Base-by-base conservation (phyloP, 1,284 basidiomycete genomes). In the Termitomyces sp. region DNA sequence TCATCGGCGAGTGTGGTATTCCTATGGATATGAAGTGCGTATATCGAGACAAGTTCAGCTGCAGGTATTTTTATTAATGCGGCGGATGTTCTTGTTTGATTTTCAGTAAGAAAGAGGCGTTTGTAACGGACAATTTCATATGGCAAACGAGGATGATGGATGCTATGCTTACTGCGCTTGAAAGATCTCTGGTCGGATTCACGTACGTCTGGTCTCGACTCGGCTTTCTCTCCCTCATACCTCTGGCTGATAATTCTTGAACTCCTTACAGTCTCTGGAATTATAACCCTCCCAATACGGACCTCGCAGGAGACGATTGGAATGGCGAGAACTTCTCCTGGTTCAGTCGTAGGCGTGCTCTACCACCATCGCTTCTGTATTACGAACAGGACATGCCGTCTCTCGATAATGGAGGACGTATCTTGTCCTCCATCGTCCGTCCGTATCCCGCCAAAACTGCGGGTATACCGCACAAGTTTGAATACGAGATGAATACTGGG, bases 241-340 rank as follows among this genome's bases (percentile, higher is more conserved):
- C 15, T 28, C 6, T 17, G n/a, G n/a, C n/a, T n/a, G n/a, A n/a
- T n/a, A n/a, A n/a, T n/a, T n/a, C n/a, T 2, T 9, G 15, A 17
- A 30, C 8, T 30, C 9, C 54, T 24, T 58, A 8, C 53, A 94
- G 92, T 3, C 72, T 98, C 21, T 98, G 95, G 96, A 94, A 92
- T 60, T 98, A 98, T 70, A 98, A 98, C 65, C 91, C 94, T 0
- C 76, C 80, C 52, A 98, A 98, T 70, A 79, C 81, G 39, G 92
- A 96, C 63, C 67, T 71, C 19, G 67, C 73, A 21, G 97, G 96
- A 12, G 95, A 98, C 68, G 78, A 86, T 58, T 98, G 96, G 96
- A 98, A 97, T 66, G 91, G 88, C 44, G 95, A 98, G 70, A 94
- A 94, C 71, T 96, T 97, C 68, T 93, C 92, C 3, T 96, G 92